Base-by-base conservation (phyloP, 2,329 filamentous ascomycete genomes). In the Curvularia lunata region DNA sequence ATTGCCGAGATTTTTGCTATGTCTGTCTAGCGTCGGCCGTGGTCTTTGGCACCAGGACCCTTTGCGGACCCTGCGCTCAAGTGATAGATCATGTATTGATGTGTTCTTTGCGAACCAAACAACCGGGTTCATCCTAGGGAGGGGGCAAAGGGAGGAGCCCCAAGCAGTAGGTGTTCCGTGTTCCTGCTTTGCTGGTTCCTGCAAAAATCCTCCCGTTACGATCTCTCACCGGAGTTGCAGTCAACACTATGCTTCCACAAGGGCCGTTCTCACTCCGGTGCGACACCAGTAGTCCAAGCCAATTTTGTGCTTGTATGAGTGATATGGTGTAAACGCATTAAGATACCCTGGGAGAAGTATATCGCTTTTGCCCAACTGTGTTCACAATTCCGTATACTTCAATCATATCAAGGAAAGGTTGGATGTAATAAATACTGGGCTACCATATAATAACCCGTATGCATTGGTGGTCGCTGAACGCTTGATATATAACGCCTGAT, bases 171-270 rank as follows among this genome's bases (percentile, higher is more conserved):
- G 54, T 48, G 46, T 54, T 47, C 46, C 41, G 34, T 48, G 47
- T 58, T 58, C 56, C 13, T 34, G 32, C 32, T 52, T 58, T 51
- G 34, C 41, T 30, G 19, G 28, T 34, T 58, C 52, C 56, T 55
- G 41, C 56, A 41, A 58, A 49, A 58, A 43, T 58, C 56, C 56
- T 58, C 52, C 56, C 56, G 56, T 23, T 43, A 25, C 56, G 43
- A 55, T 58, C 56, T 52, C 41, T 55, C 47, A 34, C 34, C 34
- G 21, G 46, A 28, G 37, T 42, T 49, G 46, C 50, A 30, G 47
- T 42, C 45, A 51, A 34, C 45, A 37, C 52, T 43, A 21, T 43
- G 23, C 41, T 50, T 48, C 21, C 49, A 27, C 32, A 19, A 23
- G 16, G 37, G 28, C 19, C 32, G 25, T 27, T 21, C n/a, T 49